Evolutionary conservation across 2,329 filamentous ascomycete species (phyloP).

Genomic region (Pezicula neosporulosa): DNA sequence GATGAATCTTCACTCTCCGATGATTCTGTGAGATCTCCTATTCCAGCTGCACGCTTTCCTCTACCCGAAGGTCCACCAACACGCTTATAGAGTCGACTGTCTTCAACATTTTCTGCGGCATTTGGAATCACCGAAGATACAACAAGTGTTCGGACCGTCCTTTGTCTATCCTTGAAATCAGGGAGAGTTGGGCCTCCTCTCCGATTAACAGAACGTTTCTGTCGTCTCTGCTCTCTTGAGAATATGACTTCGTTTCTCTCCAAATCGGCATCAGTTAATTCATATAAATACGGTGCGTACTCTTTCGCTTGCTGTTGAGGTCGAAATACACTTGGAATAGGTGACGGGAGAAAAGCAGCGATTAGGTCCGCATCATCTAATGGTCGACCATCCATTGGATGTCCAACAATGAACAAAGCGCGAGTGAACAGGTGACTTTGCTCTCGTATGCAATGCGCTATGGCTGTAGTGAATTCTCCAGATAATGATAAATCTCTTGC

Average conservation of each 20-base stretch:
- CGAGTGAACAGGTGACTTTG: slow-evolving; percentile 93
- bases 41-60: slow-evolving; percentile 54
- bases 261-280: slow-evolving; percentile 85
- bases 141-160: slow-evolving; percentile 87
- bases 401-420: slow-evolving; percentile 87
- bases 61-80: slow-evolving; percentile 53
- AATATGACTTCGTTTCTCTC: slow-evolving; percentile 91
- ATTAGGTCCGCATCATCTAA: slow-evolving; percentile 90
- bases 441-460: slow-evolving; percentile 96
- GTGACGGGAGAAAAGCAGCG: slow-evolving; percentile 80
- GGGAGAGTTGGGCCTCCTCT: slow-evolving; percentile 88
- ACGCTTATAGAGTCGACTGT: slow-evolving; percentile 83
- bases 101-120: slow-evolving; percentile 74
- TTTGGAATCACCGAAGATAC: slow-evolving; percentile 92
- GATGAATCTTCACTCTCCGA: slow-evolving; percentile 88
- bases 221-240: slow-evolving; percentile 86
- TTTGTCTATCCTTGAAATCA: slow-evolving; percentile 92
- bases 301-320: slow-evolving; percentile 93
- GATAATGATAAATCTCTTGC: slow-evolving; percentile 84
- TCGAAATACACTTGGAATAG: slow-evolving; percentile 78
- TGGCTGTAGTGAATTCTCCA: slow-evolving; percentile 94
- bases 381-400: slow-evolving; percentile 91
- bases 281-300: slow-evolving; percentile 89
- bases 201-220: slow-evolving; percentile 93
- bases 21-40: slow-evolving; percentile 72